Conservation (phyloP, 805 yeast genomes). For the Sungouiella thailandica region DNA sequence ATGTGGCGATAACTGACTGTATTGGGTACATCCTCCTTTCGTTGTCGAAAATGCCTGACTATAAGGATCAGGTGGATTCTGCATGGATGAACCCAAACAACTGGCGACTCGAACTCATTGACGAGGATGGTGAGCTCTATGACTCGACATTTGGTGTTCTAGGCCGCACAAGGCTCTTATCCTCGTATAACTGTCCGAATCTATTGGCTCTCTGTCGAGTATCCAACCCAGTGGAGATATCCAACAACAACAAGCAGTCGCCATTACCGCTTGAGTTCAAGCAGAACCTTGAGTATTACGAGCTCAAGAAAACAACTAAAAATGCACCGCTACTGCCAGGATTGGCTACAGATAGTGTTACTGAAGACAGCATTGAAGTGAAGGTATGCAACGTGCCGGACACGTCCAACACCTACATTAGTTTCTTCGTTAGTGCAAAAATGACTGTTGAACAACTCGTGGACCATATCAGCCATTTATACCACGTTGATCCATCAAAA, state of each 20-base stretch:
- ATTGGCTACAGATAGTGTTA: neutral
- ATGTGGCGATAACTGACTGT: slow-evolving; percentile 31
- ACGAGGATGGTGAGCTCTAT: slow-evolving; percentile 90
- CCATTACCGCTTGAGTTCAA: slow-evolving; percentile 49
- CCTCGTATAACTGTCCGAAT: slow-evolving; percentile 68
- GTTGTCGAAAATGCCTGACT: slow-evolving; percentile 20
- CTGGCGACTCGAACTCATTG: slow-evolving; percentile 79
- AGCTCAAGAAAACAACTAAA: too few relatives aligned
- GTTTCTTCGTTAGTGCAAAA: slow-evolving; percentile 10
- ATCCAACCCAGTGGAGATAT: slow-evolving; percentile 36
- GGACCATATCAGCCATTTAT: slow-evolving; percentile 23
- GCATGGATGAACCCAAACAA: slow-evolving; percentile 50
- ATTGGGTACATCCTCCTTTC: slow-evolving; percentile 35
- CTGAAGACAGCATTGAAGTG: slow-evolving; percentile 9
- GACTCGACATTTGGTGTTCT: slow-evolving; percentile 83
- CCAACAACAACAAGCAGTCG: slow-evolving; percentile 45
- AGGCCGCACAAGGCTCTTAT: slow-evolving; percentile 59
- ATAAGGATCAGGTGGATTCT: slow-evolving; percentile 13
- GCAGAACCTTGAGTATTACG: slow-evolving; percentile 15
- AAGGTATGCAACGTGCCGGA: slow-evolving; percentile 11
- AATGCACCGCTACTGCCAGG: neutral
- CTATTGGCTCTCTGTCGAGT: slow-evolving; percentile 77
- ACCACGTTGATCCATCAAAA: slow-evolving; percentile 22
- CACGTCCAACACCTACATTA: slow-evolving; percentile 8
- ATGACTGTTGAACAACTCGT: slow-evolving; percentile 14